Base-by-base conservation (phyloP, 768 basidiomycete genomes). In the Kwoniella sp. region DNA sequence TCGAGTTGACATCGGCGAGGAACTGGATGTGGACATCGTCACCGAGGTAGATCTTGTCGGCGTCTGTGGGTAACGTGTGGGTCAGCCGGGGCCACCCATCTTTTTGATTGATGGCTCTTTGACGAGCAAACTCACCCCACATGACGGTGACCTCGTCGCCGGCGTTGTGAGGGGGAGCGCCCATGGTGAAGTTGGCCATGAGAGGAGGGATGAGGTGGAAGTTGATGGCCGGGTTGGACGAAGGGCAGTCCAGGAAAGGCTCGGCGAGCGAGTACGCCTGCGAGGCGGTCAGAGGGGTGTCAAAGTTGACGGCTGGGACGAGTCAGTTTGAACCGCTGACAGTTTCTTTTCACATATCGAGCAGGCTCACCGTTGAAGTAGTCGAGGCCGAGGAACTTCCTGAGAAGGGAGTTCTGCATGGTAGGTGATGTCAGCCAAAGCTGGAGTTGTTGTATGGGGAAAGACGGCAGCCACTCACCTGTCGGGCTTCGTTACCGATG, bases 81-180 rank as follows among this genome's bases (percentile, higher is more conserved):
- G 31, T 32, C 31, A 32, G 31, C 31, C 31, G n/a, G n/a, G n/a
- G n/a, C n/a, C n/a, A n/a, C n/a, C n/a, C n/a, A n/a, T n/a, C n/a
- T n/a, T n/a, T n/a, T n/a, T n/a, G n/a, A n/a, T n/a, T n/a, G n/a
- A n/a, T n/a, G n/a, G n/a, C n/a, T n/a, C n/a, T n/a, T n/a, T n/a
- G n/a, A n/a, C n/a, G n/a, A n/a, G n/a, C n/a, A n/a, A n/a, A 56
- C 40, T 51, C 33, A 60, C 55, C 45, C 59, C 59, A 60, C 38
- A 34, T 60, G 28, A 60, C 20, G n/a, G 40, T 39, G 34, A 60
- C 42, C 26, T 52, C 54, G 31, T 60, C 59, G 12, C 59, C 59
- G 14, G 59, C 45, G n/a, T 20, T 28, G 41, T 56, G 59, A 45
- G 54, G 48, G 12, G 48, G 36, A 20, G 45, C 15, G 40, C 49